Percentiles rank a stretch among this genome's conserved stretches.
These are phyloP conservation scores for Phytophthora pluvialis DNA, from an alignment of 352 stramenopile species.

Conservation along the genomic window DNA sequence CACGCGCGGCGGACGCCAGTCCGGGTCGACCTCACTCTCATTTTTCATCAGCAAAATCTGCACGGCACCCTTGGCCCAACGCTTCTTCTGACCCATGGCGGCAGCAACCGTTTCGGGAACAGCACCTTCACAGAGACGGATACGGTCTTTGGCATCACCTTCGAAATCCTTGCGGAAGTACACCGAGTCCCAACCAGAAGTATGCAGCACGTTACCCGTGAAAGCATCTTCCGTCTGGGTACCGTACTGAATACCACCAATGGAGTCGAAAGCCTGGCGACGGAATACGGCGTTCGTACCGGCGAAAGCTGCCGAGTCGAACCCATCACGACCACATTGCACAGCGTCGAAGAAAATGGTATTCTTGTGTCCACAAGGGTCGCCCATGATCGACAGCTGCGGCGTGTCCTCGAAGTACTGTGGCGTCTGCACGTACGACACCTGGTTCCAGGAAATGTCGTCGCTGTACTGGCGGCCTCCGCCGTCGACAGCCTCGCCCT, in stretches of 20 bases:
- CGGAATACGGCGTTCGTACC: conserved; percentile 91
- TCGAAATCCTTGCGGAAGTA: conserved; percentile 94
- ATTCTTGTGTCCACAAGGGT: conserved; percentile 91
- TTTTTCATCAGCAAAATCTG: conserved; percentile 92
- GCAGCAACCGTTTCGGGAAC: conserved; percentile 86
- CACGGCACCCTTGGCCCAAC: conserved; percentile 89
- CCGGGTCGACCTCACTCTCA: conserved; percentile 88
- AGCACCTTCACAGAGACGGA: conserved; percentile 84
- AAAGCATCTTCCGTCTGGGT: conserved; percentile 92
- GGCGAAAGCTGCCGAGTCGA: conserved; percentile 88
- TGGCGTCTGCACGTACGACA: conserved; percentile 89
- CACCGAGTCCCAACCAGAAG: conserved; percentile 83
- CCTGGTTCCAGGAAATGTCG: conserved; percentile 91
- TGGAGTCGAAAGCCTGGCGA: conserved; percentile 89
- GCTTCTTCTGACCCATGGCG: conserved; percentile 87
- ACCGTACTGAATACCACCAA: conserved; percentile 90
- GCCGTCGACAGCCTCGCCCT: conserved; percentile 85
- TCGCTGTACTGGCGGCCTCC: conserved; percentile 88
- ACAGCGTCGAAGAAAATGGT: conserved; percentile 92
- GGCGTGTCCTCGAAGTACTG: conserved; percentile 91
- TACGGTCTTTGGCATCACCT: conserved; percentile 84
- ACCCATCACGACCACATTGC: conserved; percentile 88
- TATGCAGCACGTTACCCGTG: conserved; percentile 87
- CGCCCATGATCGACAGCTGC: conserved; percentile 87
- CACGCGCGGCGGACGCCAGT: conserved; percentile 85